These are phyloP conservation scores for Arabidopsis thaliana DNA, from an alignment of 345 rosid genomes.

Conservation along the genomic window TAIR10.1 NC_003076.8:23341001-23341500, in stretches of 20 bases:
- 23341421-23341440: slow-evolving; percentile 25
- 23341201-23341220: not conserved
- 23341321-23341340: slow-evolving; percentile 70
- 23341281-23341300: slow-evolving; percentile 83
- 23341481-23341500: slow-evolving; percentile 67
- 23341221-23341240: slow-evolving; percentile 32
- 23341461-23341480: slow-evolving; percentile 62
- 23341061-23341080: slow-evolving; percentile 15
- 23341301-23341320: slow-evolving; percentile 87
- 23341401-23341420: not conserved
- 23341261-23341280: slow-evolving; percentile 85
- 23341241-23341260: slow-evolving; percentile 67
- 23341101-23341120: slow-evolving; percentile 61
- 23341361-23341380: slow-evolving; percentile 75
- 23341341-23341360: slow-evolving; percentile 63
- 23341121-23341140: slow-evolving; percentile 85
- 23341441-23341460: slow-evolving; percentile 54
- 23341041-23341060: slow-evolving; percentile 11
- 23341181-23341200: not conserved
- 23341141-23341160: slow-evolving; percentile 10
- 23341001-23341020: slow-evolving; percentile 20
- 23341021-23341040: slow-evolving; percentile 12
- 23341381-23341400: not conserved
- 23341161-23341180: slow-evolving; percentile 20
- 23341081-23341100: slow-evolving; percentile 38